Conservation (phyloP, 2,329 filamentous ascomycete species). For the Ceratocystis ficicola region DNA sequence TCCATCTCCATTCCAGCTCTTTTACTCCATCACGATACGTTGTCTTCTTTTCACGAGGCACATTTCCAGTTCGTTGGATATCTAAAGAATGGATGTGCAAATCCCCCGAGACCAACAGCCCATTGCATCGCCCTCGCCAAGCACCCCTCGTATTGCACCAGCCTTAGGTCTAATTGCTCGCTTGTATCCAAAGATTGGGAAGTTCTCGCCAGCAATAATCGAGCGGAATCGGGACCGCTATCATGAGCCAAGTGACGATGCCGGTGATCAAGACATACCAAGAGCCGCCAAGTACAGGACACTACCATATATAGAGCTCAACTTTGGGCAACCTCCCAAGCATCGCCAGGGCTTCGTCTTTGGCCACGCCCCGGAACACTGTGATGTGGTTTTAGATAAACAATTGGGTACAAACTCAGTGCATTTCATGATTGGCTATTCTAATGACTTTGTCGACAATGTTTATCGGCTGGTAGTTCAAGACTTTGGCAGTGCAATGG, state of each 20-base stretch:
- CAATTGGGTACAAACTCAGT: constrained; percentile 1
- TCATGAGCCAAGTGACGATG: background rate
- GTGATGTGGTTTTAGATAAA: constrained; percentile 10
- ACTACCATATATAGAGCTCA: constrained; percentile 10
- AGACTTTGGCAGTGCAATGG: constrained; percentile 8
- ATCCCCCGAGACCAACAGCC: background rate
- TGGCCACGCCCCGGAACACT: background rate
- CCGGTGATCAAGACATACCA: background rate
- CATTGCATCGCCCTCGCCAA: background rate
- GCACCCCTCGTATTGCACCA: background rate
- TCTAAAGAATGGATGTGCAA: background rate
- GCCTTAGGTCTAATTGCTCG: constrained; percentile 8
- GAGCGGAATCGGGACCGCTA: constrained; percentile 8
- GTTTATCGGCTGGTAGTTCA: constrained; percentile 6
- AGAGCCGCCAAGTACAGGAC: background rate
- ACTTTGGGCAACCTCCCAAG: constrained; percentile 9
- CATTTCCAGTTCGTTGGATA: background rate
- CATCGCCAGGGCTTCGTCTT: constrained; percentile 14
- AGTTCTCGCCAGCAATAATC: background rate
- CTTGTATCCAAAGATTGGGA: constrained; percentile 3
- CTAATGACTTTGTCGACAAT: constrained; percentile 2
- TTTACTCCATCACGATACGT: background rate
- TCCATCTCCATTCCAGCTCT: background rate
- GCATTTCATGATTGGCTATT: constrained; percentile 15
- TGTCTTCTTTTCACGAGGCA: no score